These are phyloP conservation scores for Solanum sejunctum DNA, from an alignment of 257 asterid species.

Conservation along the genomic window DNA sequence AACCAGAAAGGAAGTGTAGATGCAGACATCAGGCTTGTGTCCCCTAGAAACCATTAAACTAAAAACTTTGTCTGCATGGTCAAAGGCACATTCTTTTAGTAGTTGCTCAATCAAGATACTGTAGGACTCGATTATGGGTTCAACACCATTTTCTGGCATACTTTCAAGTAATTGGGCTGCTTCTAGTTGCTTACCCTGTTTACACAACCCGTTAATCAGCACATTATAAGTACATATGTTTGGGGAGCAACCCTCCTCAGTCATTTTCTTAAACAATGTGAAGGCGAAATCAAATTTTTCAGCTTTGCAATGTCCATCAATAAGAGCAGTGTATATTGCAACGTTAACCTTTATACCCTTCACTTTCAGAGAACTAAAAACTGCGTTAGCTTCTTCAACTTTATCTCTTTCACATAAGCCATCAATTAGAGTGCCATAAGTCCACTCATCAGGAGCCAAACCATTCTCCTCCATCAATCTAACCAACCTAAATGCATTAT, in stretches of 20 bases:
- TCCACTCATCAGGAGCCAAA: constrained; percentile 46
- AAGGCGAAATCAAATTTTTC: constrained; percentile 45
- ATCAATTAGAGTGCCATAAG: constrained; percentile 46
- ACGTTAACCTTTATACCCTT: constrained; percentile 37
- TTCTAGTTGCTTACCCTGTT: constrained; percentile 32
- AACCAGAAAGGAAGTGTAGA: constrained; percentile 56
- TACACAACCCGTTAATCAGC: constrained; percentile 53
- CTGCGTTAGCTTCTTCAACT: constrained; percentile 33
- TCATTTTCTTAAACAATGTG: constrained; percentile 43
- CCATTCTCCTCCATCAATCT: constrained; percentile 45
- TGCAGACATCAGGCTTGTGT: constrained; percentile 55
- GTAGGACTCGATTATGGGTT: constrained; percentile 42
- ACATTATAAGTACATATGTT: constrained; percentile 47
- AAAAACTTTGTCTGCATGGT: constrained; percentile 35
- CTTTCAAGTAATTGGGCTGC: constrained; percentile 35
- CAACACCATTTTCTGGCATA: constrained; percentile 40
- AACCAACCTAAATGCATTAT: constrained; percentile 54
- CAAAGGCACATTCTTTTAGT: constrained; percentile 49
- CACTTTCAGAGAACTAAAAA: constrained; percentile 36
- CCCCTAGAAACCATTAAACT: constrained; percentile 37
- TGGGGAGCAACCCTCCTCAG: constrained; percentile 32
- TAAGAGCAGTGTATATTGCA: constrained; percentile 43
- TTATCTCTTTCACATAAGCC: constrained; percentile 50
- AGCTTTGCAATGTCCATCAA: constrained; percentile 44
- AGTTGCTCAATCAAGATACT: constrained; percentile 49